Conservation (phyloP, 2,329 filamentous ascomycete genomes). For the Periconia macrospinosa region DNA sequence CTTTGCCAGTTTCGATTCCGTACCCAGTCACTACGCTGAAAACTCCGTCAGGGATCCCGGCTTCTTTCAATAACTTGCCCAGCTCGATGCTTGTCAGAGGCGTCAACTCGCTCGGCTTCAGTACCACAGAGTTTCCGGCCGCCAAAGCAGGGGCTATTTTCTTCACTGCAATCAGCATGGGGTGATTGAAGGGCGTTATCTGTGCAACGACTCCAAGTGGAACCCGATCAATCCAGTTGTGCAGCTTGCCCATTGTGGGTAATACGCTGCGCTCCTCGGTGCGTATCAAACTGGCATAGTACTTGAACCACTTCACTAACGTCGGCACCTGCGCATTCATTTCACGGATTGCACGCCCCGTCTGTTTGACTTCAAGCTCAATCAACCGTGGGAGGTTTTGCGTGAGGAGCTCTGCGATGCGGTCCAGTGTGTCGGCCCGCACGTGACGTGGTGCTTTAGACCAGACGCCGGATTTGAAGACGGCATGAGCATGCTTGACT, state of each 20-base stretch:
- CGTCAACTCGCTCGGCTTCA: constrained; percentile 44
- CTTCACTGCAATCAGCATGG: constrained; percentile 45
- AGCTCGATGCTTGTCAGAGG: constrained; percentile 41
- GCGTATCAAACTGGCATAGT: constrained; percentile 69
- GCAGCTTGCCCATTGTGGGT: constrained; percentile 61
- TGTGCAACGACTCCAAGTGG: constrained; percentile 43
- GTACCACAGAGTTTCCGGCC: constrained; percentile 38
- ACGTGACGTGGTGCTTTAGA: constrained; percentile 58
- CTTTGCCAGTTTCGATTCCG: constrained; percentile 37
- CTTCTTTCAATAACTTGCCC: constrained; percentile 41
- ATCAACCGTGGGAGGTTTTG: constrained; percentile 60
- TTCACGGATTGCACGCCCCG: constrained; percentile 68
- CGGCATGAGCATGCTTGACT: constrained; percentile 47
- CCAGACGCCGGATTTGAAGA: constrained; percentile 59
- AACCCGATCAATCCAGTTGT: constrained; percentile 47
- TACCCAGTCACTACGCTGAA: constrained; percentile 40
- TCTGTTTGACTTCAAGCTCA: constrained; percentile 66
- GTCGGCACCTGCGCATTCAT: constrained; percentile 71
- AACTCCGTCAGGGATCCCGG: constrained; percentile 41
- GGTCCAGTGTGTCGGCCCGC: constrained; percentile 65
- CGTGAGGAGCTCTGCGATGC: constrained; percentile 58
- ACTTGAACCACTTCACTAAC: constrained; percentile 70
- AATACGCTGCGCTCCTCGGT: constrained; percentile 68
- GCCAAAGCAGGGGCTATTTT: constrained; percentile 43
- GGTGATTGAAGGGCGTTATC: constrained; percentile 45